These are phyloP conservation scores for Mrakia hoshinonis DNA, from an alignment of 768 basidiomycete genomes.

Conservation along the genomic window DNA sequence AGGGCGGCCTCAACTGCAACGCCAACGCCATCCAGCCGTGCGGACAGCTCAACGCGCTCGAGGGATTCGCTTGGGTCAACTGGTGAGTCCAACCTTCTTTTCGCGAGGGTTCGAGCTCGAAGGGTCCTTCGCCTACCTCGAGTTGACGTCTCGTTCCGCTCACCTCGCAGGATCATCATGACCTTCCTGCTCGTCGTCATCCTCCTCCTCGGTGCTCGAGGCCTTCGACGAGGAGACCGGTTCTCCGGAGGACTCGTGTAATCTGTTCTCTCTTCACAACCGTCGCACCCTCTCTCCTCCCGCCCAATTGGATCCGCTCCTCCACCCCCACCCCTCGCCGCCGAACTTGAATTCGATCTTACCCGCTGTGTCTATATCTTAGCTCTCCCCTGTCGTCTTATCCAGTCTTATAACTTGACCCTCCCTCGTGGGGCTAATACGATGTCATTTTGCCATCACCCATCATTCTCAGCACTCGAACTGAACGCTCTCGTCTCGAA, in stretches of 20 bases:
- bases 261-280: background rate
- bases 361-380: no score
- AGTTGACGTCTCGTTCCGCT: background rate
- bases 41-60: conserved; percentile 64
- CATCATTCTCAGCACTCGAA: no score
- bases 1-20: conserved; percentile 24
- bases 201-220: conserved; percentile 53
- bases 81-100: conserved; percentile 11
- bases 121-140: background rate
- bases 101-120: background rate
- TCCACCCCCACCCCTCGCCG: no score
- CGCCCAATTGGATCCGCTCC: no score
- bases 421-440: no score
- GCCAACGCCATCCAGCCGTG: conserved; percentile 51
- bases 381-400: no score
- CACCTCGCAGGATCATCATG: conserved; percentile 51
- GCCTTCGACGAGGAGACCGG: conserved; percentile 60
- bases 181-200: conserved; percentile 43
- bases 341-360: no score
- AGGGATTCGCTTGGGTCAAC: conserved; percentile 36
- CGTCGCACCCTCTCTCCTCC: no score
- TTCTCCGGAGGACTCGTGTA: conserved; percentile 51
- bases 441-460: no score
- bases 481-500: no score
- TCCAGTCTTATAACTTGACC: no score